Base-by-base conservation (phyloP, 345 rosid species). In the Eucalyptus cladocalyx region DNA sequence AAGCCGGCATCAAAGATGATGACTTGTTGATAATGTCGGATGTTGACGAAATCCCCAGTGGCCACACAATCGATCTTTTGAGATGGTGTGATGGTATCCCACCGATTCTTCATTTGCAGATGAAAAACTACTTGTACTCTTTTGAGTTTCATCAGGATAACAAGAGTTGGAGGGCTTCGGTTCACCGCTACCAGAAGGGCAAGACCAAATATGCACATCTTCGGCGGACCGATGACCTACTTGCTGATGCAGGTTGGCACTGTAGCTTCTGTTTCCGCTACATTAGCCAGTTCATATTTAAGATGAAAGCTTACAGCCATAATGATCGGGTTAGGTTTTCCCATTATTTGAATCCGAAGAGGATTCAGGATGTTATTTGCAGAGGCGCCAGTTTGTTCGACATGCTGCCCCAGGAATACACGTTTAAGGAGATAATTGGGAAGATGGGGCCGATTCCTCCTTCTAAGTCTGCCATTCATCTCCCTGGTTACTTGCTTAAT, bases 291-390 rank as follows among this genome's bases (percentile, higher is more conserved):
- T 97, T 97, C 87, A 80, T 95, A 56, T 97, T 97, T 93, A 97
- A 97, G 95, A 97, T 97, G 99, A 96, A 95, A 91, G 99, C 99
- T 45, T 97, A 97, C 88, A 97, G 99, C 89, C 99, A 97, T 92
- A 91, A 92, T 6, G 99, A 97, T 90, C 92, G 99, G 30, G 99
- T 97, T 87, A 94, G 99, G 88, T 97, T 97, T 91, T 87, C 96
- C 91, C 99, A 95, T 93, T 97, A 94, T 91, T 91, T 97, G 93
- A 94, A 95, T 65, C 97, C 96, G 9, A 89, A 93, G 86, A 92
- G 99, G 90, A 94, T 97, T 91, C 99, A 97, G 90, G 96, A 95
- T 62, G 94, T 97, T 60, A 97, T 97, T 80, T 97, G 99, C 89
- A 94, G 80, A 92, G 99, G 99, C 50, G 91, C 94, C 87, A 93